phyloP scores from a whole-genome alignment of 192 early-diverging fungal genomes.

The Podila minutissima region DNA sequence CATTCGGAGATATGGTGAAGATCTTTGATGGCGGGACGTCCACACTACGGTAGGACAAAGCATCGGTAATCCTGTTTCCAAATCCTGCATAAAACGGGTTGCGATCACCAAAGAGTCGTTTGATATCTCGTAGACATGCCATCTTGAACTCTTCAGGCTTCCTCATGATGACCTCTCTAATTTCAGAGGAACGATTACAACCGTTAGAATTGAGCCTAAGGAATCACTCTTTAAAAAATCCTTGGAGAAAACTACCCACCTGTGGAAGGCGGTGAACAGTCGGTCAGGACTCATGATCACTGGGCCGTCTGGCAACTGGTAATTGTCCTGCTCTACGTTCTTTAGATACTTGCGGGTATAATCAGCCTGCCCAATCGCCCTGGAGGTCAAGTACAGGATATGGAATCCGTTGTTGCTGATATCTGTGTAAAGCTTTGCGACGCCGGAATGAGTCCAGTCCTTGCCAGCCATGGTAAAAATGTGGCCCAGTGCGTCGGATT shows the following conservation, averaged over 20 bases:
- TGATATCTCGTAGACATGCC: conserved; percentile 91
- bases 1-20: conserved; percentile 94
- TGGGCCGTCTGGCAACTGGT: conserved; percentile 92
- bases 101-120: conserved; percentile 82
- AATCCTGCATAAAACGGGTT: conserved; percentile 97
- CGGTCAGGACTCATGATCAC: conserved; percentile 97
- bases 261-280: conserved; percentile 90
- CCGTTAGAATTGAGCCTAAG: too few relatives aligned
- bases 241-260: too few relatives aligned
- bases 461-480: conserved; percentile 96
- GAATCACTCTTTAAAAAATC: too few relatives aligned
- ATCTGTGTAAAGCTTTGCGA: conserved; percentile 96
- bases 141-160: conserved; percentile 98
- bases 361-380: conserved; percentile 95
- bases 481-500: conserved; percentile 96
- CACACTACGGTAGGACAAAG: conserved; percentile 93
- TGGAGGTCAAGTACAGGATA: conserved; percentile 92
- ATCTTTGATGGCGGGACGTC: conserved; percentile 93
- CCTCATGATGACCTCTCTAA: conserved; percentile 89
- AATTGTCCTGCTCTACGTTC: conserved; percentile 88
- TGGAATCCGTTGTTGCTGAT: conserved; percentile 94
- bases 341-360: conserved; percentile 92
- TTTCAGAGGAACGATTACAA: too few relatives aligned
- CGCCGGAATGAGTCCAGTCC: conserved; percentile 98
- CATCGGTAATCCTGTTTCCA: conserved; percentile 96